Evolutionary conservation across 441 rosid species (phyloP).

Genomic region (Populus trichocarpa): DNA sequence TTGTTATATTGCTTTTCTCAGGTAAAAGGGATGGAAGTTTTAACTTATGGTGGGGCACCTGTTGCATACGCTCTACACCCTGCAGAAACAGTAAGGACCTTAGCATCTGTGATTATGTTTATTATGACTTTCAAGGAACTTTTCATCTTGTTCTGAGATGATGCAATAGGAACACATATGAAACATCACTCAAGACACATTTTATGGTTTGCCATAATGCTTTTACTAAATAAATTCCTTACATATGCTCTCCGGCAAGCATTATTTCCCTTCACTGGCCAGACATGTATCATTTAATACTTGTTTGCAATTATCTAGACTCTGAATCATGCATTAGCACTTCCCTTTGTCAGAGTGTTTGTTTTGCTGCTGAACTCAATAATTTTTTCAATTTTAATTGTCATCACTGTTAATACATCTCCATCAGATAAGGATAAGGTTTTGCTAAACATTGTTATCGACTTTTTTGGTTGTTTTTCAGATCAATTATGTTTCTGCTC

Average conservation of each 20-base stretch:
- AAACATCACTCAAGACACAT: background rate
- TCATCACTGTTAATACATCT: background rate
- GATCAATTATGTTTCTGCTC: conserved; percentile 97
- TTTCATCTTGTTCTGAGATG: background rate
- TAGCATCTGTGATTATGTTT: conserved; percentile 8
- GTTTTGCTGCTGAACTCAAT: background rate
- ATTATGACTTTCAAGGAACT: background rate
- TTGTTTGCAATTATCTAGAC: background rate
- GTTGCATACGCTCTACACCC: conserved; percentile 78
- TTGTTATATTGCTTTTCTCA: conserved; percentile 25
- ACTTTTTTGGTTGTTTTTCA: conserved; percentile 34
- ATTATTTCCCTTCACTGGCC: background rate
- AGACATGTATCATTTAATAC: background rate
- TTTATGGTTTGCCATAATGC: background rate
- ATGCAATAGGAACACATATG: background rate
- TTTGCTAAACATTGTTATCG: conserved; percentile 11
- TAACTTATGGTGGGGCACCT: conserved; percentile 66
- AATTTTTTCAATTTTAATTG: background rate
- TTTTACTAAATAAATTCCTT: background rate
- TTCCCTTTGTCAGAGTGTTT: background rate
- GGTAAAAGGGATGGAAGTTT: conserved; percentile 86
- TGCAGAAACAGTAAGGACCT: conserved; percentile 64
- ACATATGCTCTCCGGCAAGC: background rate
- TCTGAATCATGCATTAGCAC: background rate
- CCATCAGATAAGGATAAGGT: background rate